Evolutionary conservation across 2,329 filamentous ascomycete species (phyloP), one percentile per base, ranked within the genome.

Genomic region (Mariannaea sp.): DNA sequence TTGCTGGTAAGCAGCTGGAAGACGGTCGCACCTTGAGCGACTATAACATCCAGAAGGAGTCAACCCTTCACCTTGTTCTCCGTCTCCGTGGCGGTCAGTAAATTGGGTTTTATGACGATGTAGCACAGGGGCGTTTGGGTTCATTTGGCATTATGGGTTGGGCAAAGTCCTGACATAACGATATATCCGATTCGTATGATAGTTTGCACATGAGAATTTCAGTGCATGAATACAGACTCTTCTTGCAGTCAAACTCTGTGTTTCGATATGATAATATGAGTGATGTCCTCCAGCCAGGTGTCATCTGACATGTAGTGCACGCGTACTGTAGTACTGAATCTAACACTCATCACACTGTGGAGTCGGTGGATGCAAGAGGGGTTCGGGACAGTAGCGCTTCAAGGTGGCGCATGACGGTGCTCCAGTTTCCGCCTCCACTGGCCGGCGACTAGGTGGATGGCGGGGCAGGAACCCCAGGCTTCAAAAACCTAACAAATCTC

Each of bases 1-100:
- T 97, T 67, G 92, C 92, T 55, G 92, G 92, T 59, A 97, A 97
- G 84, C 92, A 97, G 74, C 83, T 97, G 13, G 92, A 97, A 74
- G 92, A 97, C 65, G 92, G 92, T 60, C 90, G 92, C 53, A 96
- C 92, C 26, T 77, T 96, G 0, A 87, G 83, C 56, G 92, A 96
- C 74, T 96, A 96, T 82, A 96, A 96, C 80, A 96, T 96, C 56
- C 92, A 96, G 77, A 96, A 96, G 81, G 91, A 96, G 73, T 88
- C 83, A 0, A 95, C 90, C 3, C 86, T 95, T 8, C 90, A 95
- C 70, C 78, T 95, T 46, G 90, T 94, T 55, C 88, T 95, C 45
- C 89, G 90, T 76, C 89, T 95, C n/a, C 90, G 90, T 77, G 90
- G 90, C 78, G 90, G 90, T 82, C 70, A 72, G 66, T 73, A 70